Evolutionary conservation across 2,329 filamentous ascomycete genomes (phyloP).

Genomic region (Cytospora paraplurivora): DNA sequence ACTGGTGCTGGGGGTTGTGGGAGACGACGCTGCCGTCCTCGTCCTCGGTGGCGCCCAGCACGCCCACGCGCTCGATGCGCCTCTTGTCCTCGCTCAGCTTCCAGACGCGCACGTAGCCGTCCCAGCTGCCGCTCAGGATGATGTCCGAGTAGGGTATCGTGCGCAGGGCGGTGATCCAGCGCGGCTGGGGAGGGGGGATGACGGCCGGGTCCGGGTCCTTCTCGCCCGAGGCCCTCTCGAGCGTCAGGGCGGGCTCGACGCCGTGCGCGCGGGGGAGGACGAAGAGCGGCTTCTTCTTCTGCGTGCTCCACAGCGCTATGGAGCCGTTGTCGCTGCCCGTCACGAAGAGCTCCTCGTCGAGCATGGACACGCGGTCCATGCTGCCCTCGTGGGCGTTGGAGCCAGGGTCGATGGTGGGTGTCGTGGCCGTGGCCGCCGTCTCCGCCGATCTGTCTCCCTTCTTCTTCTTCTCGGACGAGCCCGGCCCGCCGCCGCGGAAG

Average conservation of each 20-base stretch:
- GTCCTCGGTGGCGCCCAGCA: conserved; percentile 52
- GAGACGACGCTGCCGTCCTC: conserved; percentile 28
- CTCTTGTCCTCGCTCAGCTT: conserved; percentile 80
- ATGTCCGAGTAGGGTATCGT: conserved; percentile 89
- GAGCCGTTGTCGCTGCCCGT: conserved; percentile 92
- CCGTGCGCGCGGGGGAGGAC: conserved; percentile 83
- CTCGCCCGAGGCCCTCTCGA: conserved; percentile 75
- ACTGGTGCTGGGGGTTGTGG: conserved; percentile 25
- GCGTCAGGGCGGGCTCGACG: conserved; percentile 69
- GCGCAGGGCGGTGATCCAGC: conserved; percentile 87
- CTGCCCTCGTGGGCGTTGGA: conserved; percentile 73
- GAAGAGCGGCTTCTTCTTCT: conserved; percentile 93
- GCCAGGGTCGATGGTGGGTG: conserved; percentile 47
- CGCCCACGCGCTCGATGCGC: conserved; percentile 71
- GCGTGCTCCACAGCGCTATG: conserved; percentile 81
- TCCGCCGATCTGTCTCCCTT: conserved; percentile 34
- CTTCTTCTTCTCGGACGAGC: conserved; percentile 37
- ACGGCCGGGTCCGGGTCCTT: conserved; percentile 60
- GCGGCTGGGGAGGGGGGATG: conserved; percentile 67
- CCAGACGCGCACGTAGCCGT: conserved; percentile 86
- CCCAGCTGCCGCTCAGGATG: conserved; percentile 91
- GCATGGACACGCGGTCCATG: conserved; percentile 88
- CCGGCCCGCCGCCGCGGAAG: conserved; percentile 78
- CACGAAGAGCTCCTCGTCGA: conserved; percentile 86
- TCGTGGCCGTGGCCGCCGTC: conserved; percentile 41